Evolutionary conservation across 2,329 filamentous ascomycete genomes (phyloP).

Genomic region (Neopestalotiopsis clavispora): DNA sequence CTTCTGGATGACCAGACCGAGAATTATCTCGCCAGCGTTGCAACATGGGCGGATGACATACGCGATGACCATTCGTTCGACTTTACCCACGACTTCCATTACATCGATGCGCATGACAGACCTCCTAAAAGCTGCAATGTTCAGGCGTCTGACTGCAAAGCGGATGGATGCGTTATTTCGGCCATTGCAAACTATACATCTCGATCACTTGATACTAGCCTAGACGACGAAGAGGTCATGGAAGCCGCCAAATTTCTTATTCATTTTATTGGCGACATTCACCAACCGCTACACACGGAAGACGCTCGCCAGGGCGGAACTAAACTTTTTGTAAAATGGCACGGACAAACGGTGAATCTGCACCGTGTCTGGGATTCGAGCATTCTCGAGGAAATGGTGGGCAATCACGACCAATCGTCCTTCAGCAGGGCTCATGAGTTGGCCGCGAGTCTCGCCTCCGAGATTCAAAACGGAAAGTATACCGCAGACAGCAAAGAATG

Average conservation of each 20-base stretch:
- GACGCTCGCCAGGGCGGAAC: conserved; percentile 70
- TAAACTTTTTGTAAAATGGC: conserved; percentile 67
- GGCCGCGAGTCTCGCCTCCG: conserved; percentile 57
- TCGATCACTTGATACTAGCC: conserved; percentile 51
- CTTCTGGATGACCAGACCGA: conserved; percentile 59
- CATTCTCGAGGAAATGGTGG: conserved; percentile 69
- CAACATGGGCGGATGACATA: conserved; percentile 71
- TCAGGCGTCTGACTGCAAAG: conserved; percentile 66
- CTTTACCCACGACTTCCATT: conserved; percentile 69
- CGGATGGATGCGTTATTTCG: conserved; percentile 64
- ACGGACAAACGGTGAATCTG: conserved; percentile 59
- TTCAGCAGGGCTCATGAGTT: conserved; percentile 58
- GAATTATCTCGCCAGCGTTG: conserved; percentile 66
- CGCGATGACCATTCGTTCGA: conserved; percentile 67
- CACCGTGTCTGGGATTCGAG: conserved; percentile 77
- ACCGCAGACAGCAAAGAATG: conserved; percentile 53
- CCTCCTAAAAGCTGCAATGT: conserved; percentile 64
- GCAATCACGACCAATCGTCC: conserved; percentile 47
- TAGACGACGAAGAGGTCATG: conserved; percentile 51
- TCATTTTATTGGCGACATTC: conserved; percentile 73
- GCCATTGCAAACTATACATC: conserved; percentile 66
- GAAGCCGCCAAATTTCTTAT: conserved; percentile 70
- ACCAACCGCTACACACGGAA: conserved; percentile 72
- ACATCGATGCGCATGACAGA: conserved; percentile 70
- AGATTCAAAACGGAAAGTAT: conserved; percentile 63